Base-by-base conservation (phyloP, 2,329 filamentous ascomycete genomes). In the Plectosphaerella cucumerina region DNA sequence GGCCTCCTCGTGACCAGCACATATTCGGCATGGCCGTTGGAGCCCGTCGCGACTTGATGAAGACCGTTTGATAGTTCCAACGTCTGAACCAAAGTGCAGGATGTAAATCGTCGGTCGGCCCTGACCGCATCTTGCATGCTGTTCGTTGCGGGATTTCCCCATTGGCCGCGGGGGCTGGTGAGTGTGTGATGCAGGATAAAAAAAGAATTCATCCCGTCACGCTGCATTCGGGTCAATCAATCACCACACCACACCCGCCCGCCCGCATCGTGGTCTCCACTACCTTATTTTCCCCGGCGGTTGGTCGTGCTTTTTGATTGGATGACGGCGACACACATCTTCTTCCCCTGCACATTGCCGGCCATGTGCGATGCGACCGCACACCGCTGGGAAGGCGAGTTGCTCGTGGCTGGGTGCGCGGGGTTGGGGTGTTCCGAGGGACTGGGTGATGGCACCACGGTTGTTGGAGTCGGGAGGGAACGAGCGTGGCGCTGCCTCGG, bases 331-430 rank as follows among this genome's bases (percentile, higher is more conserved):
- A 20, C 43, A 43, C 17, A 45, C 14, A 8, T 15, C 26, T 18
- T 61, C 63, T 22, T 56, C n/a, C n/a, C n/a, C 14, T 3, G 35
- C 35, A 39, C 35, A 39, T 39, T 14, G 35, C 14, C 15, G 9
- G 35, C 17, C 35, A 39, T 39, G 35, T 15, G 35, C 15, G 35
- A 39, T 39, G 35, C 17, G 14, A 39, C 35, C 35, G 14, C 17
- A 39, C 15, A 10, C 9, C 35, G 35, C 9, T 4, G 26, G 26
- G 26, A 8, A 8, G 26, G 26, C 4, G 12, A 2, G 26, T 51
- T 4, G 53, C 53, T 21, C n/a, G n/a, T 70, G 56, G 51, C 69
- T 31, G 9, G n/a, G n/a, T n/a, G n/a, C n/a, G n/a, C n/a, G n/a
- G n/a, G n/a, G n/a, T n/a, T n/a, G n/a, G n/a, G n/a, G n/a, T n/a